Conservation (phyloP, 768 basidiomycete genomes). For the Hygrocybe punicea region DNA sequence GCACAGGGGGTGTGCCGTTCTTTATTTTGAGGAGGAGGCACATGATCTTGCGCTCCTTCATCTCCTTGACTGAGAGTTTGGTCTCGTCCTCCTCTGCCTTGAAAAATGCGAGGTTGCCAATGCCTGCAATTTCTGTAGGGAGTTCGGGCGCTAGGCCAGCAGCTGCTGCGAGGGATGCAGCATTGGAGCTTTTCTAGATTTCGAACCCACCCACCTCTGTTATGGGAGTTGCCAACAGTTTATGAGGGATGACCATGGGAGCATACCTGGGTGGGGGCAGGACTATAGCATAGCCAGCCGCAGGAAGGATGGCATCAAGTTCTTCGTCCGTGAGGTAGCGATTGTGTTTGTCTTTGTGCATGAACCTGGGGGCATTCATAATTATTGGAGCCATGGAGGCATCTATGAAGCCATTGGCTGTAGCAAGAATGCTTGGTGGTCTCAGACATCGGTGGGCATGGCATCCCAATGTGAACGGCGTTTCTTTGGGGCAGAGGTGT, state of each 20-base stretch:
- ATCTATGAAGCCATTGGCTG: conserved; percentile 44
- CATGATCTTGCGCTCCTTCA: conserved; percentile 99
- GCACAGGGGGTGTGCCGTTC: conserved; percentile 97
- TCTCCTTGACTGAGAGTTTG: conserved; percentile 88
- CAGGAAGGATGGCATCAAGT: conserved; percentile 84
- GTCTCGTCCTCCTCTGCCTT: conserved; percentile 97
- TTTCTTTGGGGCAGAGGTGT: conserved; percentile 79
- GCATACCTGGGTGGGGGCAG: conserved; percentile 93
- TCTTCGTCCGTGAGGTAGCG: conserved; percentile 95
- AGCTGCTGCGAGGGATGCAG: conserved; percentile 82
- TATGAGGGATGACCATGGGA: conserved; percentile 62
- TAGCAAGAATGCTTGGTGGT: conserved; percentile 86
- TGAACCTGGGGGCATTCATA: too few relatives aligned
- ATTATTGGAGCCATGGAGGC: conserved; percentile 75
- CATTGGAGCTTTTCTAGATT: conserved; percentile 92
- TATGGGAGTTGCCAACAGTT: conserved; percentile 55
- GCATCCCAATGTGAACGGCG: conserved; percentile 96
- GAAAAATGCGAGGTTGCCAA: conserved; percentile 96
- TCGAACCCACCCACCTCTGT: conserved; percentile 83
- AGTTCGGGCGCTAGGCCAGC: conserved; percentile 86
- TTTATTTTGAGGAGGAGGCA: conserved; percentile 96
- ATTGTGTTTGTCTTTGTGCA: too few relatives aligned
- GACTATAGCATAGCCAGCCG: conserved; percentile 85
- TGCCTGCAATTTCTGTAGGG: conserved; percentile 96
- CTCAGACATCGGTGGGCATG: conserved; percentile 73